These are phyloP conservation scores for Nemania bipapillata DNA, from an alignment of 2,329 filamentous ascomycete genomes.

Conservation along the genomic window DNA sequence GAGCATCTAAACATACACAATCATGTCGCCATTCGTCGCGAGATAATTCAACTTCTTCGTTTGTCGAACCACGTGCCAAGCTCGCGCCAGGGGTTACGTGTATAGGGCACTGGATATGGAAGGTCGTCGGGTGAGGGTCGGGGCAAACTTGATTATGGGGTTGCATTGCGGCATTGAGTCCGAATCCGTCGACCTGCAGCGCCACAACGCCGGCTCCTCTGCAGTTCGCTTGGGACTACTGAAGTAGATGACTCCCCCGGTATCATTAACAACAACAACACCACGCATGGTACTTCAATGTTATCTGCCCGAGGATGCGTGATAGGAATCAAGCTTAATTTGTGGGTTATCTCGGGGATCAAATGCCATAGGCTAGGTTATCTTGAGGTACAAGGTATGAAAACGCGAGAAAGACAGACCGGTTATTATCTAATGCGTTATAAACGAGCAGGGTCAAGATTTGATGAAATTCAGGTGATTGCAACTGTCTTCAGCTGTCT, in stretches of 20 bases:
- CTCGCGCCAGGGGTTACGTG: conserved; percentile 17
- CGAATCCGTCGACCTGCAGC: conserved; percentile 24
- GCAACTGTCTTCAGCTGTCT: neutral
- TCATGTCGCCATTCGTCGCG: conserved; percentile 31
- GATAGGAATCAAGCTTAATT: conserved; percentile 1
- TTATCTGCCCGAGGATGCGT: neutral
- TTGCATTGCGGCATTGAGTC: conserved; percentile 25
- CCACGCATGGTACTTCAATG: neutral
- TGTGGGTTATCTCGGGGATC: neutral
- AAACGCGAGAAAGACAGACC: neutral
- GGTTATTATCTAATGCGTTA: conserved; percentile 6
- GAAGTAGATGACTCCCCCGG: neutral
- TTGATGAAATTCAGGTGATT: neutral
- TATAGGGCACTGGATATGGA: conserved; percentile 25
- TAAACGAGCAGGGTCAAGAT: neutral
- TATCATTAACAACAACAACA: neutral
- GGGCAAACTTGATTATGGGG: conserved; percentile 31
- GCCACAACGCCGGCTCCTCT: neutral
- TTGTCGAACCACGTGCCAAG: conserved; percentile 21
- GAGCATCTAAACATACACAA: conserved; percentile 21
- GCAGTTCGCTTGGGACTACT: conserved; percentile 2
- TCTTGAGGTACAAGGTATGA: neutral
- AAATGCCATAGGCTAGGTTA: neutral
- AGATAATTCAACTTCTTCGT: conserved; percentile 23
- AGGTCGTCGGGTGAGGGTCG: conserved; percentile 25